Evolutionary conservation across 139 green algal genomes (phyloP), one percentile per base, ranked within the genome.

Genomic region (Micractinium sp.): DNA sequence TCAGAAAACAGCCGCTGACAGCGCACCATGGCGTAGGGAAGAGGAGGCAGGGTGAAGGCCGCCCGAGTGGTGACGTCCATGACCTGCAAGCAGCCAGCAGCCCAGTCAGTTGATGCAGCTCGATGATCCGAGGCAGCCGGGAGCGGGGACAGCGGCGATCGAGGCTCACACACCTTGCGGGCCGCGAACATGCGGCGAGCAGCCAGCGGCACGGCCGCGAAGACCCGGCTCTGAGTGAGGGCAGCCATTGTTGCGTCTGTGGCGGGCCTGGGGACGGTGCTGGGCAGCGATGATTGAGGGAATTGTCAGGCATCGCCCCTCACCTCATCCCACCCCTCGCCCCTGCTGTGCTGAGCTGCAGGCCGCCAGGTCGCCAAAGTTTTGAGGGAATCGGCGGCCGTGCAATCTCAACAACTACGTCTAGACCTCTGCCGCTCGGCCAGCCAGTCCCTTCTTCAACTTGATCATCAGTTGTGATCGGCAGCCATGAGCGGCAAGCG

Each of bases 21-120:
- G 14, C 41, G 47, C 67, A 94, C 92, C 81, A 90, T 81, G 7
- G 85, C 56, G 74, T 92, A 94, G 36, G 92, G 92, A 31, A 94
- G 89, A 19, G 86, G 61, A 23, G 92, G 88, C 53, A 94, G 87
- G 41, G 89, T 67, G 85, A 94, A 93, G 27, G 89, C 92, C 63
- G 86, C 84, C 15, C 77, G 79, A 35, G 81, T 63, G 19, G 19
- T 76, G 36, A 60, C 36, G 31, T 71, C 53, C 60, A 87, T 27
- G 27, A 47, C 33, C 87, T 89, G 76, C 69, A 85, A 56, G 47
- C 47, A 56, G 47, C 47, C 47, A 56, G 47, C 47, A 56, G 47
- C 47, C 47, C 47, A 56, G 47, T 56, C 47, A 56, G 47, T 56
- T 56, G 47, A 56, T 56, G 47, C 47, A 9, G 9, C 41, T 39